Base-by-base conservation (phyloP, 805 yeast genomes). In the Saccharomycopsis fermentans region DNA sequence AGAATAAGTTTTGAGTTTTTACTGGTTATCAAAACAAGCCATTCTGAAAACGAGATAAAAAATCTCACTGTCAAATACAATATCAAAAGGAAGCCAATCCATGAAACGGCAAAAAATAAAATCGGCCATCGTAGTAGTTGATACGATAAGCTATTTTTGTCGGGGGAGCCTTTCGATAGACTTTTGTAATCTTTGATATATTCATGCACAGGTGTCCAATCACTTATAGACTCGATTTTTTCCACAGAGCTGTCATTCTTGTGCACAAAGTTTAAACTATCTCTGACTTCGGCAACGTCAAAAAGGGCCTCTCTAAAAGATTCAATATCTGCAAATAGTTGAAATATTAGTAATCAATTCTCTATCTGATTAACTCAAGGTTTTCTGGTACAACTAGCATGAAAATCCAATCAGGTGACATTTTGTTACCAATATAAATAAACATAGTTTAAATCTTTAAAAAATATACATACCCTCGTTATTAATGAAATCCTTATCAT, bases 61-160 rank as follows among this genome's bases (percentile, higher is more conserved):
- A 80, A 64, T 52, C 95, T 70, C 1, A 86, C 75, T 1, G 75
- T 37, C 4, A 80, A 68, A 67, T 87, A 87, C 0, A 78, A 52
- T 0, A 74, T 27, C 27, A 81, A 74, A 12, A 87, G 70, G 2
- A 82, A 59, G 0, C 66, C 39, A 0, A 84, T 73, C 90, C 91
- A 87, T 16, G 71, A 35, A 1, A 78, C 63, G 0, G 83, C 79
- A 17, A 79, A 69, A 0, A 79, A 53, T 57, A 87, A 71, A 3
- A 85, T 68, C 0, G 94, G 95, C 79, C 86, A 86, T 51, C 94
- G 70, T 29, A 87, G 71, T 1, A 86, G 43, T 51, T 70, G 69
- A 63, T 78, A 81, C 0, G 81, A 70, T 53, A 70, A 62, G 27
- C 80, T 78, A 27, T 69, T 68, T 26, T 8, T 43, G 24, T 21